Evolutionary conservation across 2,329 filamentous ascomycete genomes (phyloP).

Genomic region (Phoma sp.): DNA sequence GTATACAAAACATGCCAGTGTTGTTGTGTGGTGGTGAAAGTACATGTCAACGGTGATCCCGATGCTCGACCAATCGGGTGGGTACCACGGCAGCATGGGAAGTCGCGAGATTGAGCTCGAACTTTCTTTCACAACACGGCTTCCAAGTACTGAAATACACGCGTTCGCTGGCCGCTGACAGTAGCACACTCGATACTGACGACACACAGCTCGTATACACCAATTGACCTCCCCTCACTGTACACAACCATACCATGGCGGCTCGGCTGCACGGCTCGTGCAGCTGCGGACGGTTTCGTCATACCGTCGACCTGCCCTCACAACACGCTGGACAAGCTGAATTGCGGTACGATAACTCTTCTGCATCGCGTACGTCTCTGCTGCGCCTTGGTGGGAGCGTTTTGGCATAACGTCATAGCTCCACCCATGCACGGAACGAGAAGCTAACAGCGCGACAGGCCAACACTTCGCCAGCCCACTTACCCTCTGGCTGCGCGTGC

Average conservation of each 20-base stretch:
- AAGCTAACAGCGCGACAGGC: constrained; percentile 52
- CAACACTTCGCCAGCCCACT: constrained; percentile 73
- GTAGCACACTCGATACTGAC: background rate
- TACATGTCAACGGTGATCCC: constrained; percentile 8
- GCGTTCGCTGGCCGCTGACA: background rate
- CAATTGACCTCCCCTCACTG: background rate
- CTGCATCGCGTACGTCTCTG: constrained; percentile 72
- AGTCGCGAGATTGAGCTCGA: constrained; percentile 14
- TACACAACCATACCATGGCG: constrained; percentile 29
- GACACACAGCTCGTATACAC: background rate
- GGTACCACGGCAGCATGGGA: constrained; percentile 2
- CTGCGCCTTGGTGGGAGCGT: background rate
- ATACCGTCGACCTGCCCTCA: constrained; percentile 74
- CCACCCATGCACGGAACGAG: background rate
- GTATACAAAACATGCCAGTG: too few species aligned
- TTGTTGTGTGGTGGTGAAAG: background rate
- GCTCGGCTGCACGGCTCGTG: constrained; percentile 75
- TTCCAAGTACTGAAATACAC: constrained; percentile 12
- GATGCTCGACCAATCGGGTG: constrained; percentile 5
- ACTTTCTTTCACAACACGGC: constrained; percentile 13
- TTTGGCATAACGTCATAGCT: constrained; percentile 21
- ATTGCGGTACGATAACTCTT: constrained; percentile 70
- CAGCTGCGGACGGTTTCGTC: constrained; percentile 85
- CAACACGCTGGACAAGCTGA: constrained; percentile 70
- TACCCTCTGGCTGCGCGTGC: constrained; percentile 82